These are phyloP conservation scores for Xylariaceae sp. DNA, from an alignment of 2,329 filamentous ascomycete species.

Conservation along the genomic window DNA sequence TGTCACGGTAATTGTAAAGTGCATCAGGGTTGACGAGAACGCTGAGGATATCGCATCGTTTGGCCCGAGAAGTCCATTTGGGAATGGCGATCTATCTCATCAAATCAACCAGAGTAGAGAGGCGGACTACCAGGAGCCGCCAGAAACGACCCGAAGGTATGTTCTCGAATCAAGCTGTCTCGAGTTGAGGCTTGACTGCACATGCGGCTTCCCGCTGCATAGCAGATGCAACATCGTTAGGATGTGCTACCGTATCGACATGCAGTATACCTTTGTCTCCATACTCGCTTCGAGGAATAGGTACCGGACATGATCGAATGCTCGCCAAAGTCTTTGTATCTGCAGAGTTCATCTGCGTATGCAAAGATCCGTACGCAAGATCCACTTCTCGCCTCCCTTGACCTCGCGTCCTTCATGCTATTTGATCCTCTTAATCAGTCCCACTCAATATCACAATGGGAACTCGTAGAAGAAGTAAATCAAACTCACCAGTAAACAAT, in stretches of 20 bases:
- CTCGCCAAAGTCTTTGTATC: background rate
- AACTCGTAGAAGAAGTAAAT: background rate
- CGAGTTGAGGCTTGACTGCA: background rate
- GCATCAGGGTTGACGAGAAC: too few relatives aligned
- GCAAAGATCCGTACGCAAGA: constrained; percentile 78
- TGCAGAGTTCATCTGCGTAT: constrained; percentile 39
- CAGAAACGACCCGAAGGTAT: background rate
- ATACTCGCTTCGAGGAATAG: background rate
- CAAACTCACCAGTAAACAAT: constrained; percentile 69
- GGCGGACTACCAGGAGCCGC: background rate
- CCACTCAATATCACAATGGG: too few relatives aligned
- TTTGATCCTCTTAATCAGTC: constrained; percentile 29
- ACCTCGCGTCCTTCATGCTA: constrained; percentile 81
- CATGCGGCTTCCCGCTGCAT: background rate
- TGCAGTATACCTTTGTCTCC: background rate
- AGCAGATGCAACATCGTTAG: background rate
- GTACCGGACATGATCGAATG: background rate
- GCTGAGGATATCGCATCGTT: too few relatives aligned
- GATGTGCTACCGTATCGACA: background rate
- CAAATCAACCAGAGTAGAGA: background rate
- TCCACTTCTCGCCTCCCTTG: constrained; percentile 79
- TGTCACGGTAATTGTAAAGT: background rate
- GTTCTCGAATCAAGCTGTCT: too few relatives aligned
- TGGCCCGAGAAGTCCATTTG: too few relatives aligned
- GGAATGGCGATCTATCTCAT: background rate